Conservation (phyloP, 2,329 filamentous ascomycete species). For the Graphilbum fragrans region DNA sequence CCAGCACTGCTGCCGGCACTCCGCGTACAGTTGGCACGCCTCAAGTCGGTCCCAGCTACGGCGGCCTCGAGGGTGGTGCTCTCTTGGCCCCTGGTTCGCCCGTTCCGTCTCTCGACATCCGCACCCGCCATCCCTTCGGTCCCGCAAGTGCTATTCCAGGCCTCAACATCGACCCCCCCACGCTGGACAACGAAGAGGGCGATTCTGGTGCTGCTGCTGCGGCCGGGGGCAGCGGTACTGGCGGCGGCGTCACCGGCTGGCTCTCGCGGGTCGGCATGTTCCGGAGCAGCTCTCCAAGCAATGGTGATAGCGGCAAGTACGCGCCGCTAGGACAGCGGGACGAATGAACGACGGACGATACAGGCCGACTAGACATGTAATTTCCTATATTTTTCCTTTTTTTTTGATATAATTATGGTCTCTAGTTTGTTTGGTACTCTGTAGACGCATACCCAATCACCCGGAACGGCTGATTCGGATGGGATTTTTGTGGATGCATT, state of each 20-base stretch:
- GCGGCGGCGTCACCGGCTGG: constrained; percentile 39
- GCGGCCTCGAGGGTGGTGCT: constrained; percentile 60
- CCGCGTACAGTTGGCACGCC: constrained; percentile 70
- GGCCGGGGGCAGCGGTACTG: constrained; percentile 17
- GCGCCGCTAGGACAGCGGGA: constrained; percentile 27
- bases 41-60: constrained; percentile 38
- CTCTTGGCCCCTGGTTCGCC: constrained; percentile 70
- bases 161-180: constrained; percentile 69
- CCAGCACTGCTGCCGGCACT: constrained; percentile 68
- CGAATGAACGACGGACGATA: constrained; percentile 14
- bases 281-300: constrained; percentile 18
- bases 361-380: background rate
- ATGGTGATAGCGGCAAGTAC: constrained; percentile 24
- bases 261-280: constrained; percentile 26
- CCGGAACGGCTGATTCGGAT: too few species aligned
- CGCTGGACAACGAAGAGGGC: constrained; percentile 30
- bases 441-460: background rate
- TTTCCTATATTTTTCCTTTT: background rate
- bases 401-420: background rate
- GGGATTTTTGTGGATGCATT: too few species aligned
- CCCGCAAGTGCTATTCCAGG: constrained; percentile 63
- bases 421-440: background rate
- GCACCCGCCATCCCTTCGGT: constrained; percentile 36
- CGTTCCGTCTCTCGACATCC: constrained; percentile 63
- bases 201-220: background rate